Evolutionary conservation across 2,329 filamentous ascomycete species (phyloP).

Genomic region (Neofusicoccum ribis): DNA sequence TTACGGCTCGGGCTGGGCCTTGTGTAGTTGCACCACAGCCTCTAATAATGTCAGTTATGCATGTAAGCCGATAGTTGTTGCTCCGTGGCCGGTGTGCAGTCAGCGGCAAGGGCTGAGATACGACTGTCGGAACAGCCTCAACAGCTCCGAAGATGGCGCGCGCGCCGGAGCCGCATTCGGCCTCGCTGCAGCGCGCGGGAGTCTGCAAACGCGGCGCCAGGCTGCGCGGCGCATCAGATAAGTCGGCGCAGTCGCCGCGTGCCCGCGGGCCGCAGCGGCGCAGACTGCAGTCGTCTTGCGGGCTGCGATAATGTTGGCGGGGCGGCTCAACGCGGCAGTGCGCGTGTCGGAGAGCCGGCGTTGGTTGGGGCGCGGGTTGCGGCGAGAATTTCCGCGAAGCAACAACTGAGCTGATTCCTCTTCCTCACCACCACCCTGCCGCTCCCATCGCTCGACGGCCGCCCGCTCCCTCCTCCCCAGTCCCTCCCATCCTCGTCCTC

Average conservation of each 20-base stretch:
- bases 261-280: not conserved
- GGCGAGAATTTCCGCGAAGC: constrained; percentile 18
- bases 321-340: constrained; percentile 14
- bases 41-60: constrained; percentile 13
- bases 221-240: not conserved
- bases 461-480: not conserved
- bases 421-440: constrained; percentile 14
- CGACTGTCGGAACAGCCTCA: constrained; percentile 8
- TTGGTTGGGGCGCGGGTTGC: constrained; percentile 8
- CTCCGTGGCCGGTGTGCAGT: not conserved
- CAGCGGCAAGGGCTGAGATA: not conserved
- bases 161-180: constrained; percentile 4
- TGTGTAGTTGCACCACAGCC: constrained; percentile 8
- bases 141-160: constrained; percentile 9
- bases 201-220: not conserved
- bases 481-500: not conserved
- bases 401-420: constrained; percentile 16
- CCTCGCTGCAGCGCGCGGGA: not conserved
- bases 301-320: constrained; percentile 1
- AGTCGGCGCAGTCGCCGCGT: not conserved
- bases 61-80: not conserved
- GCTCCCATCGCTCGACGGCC: constrained; percentile 6
- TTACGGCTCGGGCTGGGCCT: constrained; percentile 17
- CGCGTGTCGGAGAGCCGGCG: constrained; percentile 10
- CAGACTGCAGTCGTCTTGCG: not conserved